phyloP scores from a whole-genome alignment of 2,329 filamentous ascomycete species.

The Bipolaris sorokiniana region DNA sequence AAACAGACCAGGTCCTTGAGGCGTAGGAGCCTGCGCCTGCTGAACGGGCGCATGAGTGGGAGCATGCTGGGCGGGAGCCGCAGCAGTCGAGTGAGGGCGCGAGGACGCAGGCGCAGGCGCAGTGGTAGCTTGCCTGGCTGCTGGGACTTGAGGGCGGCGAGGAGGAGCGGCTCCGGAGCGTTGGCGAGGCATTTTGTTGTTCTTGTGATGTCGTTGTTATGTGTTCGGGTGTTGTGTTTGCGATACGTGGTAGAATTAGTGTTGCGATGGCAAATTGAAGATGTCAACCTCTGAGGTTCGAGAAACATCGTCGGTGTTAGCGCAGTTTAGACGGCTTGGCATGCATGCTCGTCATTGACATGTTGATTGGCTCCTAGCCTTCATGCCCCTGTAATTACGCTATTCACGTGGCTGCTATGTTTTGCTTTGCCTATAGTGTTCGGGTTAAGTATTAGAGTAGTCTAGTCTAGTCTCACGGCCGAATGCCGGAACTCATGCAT shows the following conservation, averaged over 20 bases:
- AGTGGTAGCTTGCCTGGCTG: constrained; percentile 60
- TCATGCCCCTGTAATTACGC: background rate
- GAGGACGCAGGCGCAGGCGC: constrained; percentile 47
- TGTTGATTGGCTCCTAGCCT: constrained; percentile 6
- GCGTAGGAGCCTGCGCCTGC: constrained; percentile 49
- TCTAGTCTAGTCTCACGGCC: background rate
- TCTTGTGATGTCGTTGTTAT: constrained; percentile 13
- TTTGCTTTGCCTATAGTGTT: background rate
- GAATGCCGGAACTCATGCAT: background rate
- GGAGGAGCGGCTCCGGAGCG: constrained; percentile 54
- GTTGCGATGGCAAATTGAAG: constrained; percentile 25
- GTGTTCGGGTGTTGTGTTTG: constrained; percentile 3
- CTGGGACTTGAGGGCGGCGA: constrained; percentile 52
- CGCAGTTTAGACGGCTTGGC: constrained; percentile 22
- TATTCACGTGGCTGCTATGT: background rate
- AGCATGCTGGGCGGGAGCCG: constrained; percentile 46
- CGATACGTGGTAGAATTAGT: constrained; percentile 5
- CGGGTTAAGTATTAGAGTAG: no score
- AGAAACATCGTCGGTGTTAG: constrained; percentile 36
- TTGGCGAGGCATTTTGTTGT: constrained; percentile 55
- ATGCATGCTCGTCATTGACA: constrained; percentile 7
- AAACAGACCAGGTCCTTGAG: constrained; percentile 81
- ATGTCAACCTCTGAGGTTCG: constrained; percentile 31
- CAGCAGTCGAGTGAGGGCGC: constrained; percentile 71
- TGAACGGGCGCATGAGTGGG: constrained; percentile 59